Percentiles rank a stretch among this genome's conserved stretches.
These are phyloP conservation scores for Eimeria falciformis DNA, from an alignment of 169 alveolate genomes.

Conservation along the genomic window DNA sequence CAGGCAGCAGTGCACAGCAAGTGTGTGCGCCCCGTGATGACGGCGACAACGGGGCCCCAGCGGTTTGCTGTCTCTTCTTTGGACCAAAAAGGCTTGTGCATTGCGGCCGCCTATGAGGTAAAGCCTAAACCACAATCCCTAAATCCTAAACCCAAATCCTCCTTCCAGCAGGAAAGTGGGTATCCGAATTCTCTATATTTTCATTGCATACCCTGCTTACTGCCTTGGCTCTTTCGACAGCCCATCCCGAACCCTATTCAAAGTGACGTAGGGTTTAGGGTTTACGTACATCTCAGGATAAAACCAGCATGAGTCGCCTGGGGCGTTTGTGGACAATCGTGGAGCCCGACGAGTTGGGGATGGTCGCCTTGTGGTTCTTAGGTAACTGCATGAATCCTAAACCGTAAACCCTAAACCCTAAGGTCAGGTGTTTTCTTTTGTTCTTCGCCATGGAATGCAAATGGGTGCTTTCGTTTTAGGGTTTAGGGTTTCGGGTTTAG, in stretches of 20 bases:
- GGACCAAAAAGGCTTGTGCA: too few relatives aligned
- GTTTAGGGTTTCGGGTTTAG: too few relatives aligned
- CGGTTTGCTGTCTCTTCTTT: constrained; percentile 12
- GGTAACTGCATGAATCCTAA: neutral
- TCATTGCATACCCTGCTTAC: too few relatives aligned
- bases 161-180: neutral
- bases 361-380: constrained; percentile 39
- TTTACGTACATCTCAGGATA: constrained; percentile 21
- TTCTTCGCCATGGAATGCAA: neutral
- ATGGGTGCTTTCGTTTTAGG: neutral
- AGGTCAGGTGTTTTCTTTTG: neutral
- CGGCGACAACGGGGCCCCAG: neutral
- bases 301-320: constrained; percentile 36
- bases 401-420: too few relatives aligned
- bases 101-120: neutral
- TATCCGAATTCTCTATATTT: too few relatives aligned
- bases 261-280: neutral
- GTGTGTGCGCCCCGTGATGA: neutral
- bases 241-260: neutral
- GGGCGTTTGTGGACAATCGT: constrained; percentile 60
- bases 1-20: constrained; percentile 32
- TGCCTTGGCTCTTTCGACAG: too few relatives aligned
- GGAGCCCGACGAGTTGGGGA: constrained; percentile 68
- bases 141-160: neutral
- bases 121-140: neutral